phyloP scores from a whole-genome alignment of 495 filamentous ascomycete species.

The Cladorrhinum samala region DNA sequence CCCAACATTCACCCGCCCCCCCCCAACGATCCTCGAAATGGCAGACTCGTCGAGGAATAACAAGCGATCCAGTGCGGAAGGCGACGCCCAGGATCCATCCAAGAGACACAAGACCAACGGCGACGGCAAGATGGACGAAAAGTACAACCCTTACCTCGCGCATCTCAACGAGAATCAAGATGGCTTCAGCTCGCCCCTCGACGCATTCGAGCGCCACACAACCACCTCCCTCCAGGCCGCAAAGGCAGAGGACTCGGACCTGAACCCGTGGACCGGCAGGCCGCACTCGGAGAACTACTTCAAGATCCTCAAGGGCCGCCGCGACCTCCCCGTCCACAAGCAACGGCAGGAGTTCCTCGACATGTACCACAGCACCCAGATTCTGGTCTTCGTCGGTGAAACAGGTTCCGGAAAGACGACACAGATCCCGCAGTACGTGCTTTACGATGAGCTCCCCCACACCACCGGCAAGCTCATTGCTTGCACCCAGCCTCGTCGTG shows the following conservation, averaged over 20 bases:
- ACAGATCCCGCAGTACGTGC: conserved; percentile 96
- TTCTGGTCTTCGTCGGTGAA: conserved; percentile 97
- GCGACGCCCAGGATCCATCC: conserved; percentile 23
- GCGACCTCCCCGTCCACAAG: conserved; percentile 81
- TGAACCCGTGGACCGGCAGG: conserved; percentile 76
- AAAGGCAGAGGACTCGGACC: conserved; percentile 70
- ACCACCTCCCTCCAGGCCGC: conserved; percentile 73
- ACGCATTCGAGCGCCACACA: conserved; percentile 65
- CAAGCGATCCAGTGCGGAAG: conserved; percentile 29
- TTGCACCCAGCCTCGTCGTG: conserved; percentile 96
- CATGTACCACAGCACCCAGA: conserved; percentile 86
- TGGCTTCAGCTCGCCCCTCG: conserved; percentile 47
- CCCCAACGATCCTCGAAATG: conserved; percentile 6
- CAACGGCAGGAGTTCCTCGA: conserved; percentile 92
- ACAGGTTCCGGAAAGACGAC: conserved; percentile 99
- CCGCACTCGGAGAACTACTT: conserved; percentile 80
- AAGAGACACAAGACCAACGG: conserved; percentile 32
- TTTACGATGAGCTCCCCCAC: conserved; percentile 94
- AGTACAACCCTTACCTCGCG: conserved; percentile 79
- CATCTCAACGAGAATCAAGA: conserved; percentile 64
- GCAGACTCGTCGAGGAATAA: conserved; percentile 14
- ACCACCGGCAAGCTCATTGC: conserved; percentile 79
- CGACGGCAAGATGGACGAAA: conserved; percentile 29
- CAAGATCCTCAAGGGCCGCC: conserved; percentile 73
- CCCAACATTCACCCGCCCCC: neutral